A percentile compares a stretch with the other conserved stretches of the same genome.
These are phyloP conservation scores for Fusarium palustre DNA, from an alignment of 2,329 filamentous ascomycete genomes.

Conservation along the genomic window DNA sequence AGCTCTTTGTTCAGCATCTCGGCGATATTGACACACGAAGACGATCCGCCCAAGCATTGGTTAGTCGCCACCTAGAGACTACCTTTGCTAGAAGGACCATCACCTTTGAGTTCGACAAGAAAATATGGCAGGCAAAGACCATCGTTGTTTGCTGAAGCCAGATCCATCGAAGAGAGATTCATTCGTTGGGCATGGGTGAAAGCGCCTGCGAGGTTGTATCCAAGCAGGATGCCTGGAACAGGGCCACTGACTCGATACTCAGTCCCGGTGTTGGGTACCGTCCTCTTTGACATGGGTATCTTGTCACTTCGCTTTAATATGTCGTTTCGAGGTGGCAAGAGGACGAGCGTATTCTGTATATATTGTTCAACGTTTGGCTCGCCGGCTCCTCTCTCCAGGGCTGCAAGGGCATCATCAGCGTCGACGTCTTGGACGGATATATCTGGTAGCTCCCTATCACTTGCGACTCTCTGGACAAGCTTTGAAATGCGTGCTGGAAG, in stretches of 20 bases:
- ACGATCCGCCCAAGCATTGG: constrained; percentile 50
- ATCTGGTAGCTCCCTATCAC: not conserved
- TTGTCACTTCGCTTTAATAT: constrained; percentile 6
- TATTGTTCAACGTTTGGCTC: constrained; percentile 12
- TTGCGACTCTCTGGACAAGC: not conserved
- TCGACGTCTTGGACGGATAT: not conserved
- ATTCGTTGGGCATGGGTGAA: not conserved
- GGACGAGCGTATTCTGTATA: not conserved
- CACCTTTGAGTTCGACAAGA: constrained; percentile 6
- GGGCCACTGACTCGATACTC: constrained; percentile 5
- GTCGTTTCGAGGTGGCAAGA: not conserved
- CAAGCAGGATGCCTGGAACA: constrained; percentile 10
- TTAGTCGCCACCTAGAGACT: constrained; percentile 50
- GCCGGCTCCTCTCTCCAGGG: not conserved
- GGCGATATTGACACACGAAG: constrained; percentile 50
- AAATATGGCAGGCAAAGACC: constrained; percentile 7
- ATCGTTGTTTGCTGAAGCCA: not conserved
- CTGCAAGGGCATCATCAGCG: not conserved
- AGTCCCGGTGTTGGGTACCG: not conserved
- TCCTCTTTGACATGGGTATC: not conserved
- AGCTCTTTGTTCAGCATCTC: constrained; percentile 8
- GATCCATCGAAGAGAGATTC: not conserved
- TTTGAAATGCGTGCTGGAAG: not conserved
- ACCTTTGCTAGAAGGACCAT: constrained; percentile 19
- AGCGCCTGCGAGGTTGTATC: not conserved